These are phyloP conservation scores for Rhizopogon vulgaris DNA, from an alignment of 768 basidiomycete genomes.

Conservation along the genomic window DNA sequence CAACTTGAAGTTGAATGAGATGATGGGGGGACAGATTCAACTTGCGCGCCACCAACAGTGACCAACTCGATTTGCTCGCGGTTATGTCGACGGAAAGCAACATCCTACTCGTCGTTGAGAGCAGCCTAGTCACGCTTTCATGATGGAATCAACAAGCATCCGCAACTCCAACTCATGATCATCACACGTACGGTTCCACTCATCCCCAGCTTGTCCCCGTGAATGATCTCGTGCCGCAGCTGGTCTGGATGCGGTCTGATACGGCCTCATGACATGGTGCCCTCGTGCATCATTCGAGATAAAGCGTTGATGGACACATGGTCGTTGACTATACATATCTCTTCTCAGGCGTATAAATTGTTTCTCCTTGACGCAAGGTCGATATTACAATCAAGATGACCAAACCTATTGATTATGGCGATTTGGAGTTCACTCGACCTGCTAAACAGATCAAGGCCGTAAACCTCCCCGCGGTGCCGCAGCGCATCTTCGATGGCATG, in stretches of 20 bases:
- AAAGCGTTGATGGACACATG: background rate
- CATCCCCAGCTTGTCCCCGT: too few species aligned
- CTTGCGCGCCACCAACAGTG: too few species aligned
- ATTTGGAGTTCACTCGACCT: conserved; percentile 30
- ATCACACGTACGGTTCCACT: background rate
- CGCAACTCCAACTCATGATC: too few species aligned
- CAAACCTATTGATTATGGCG: conserved; percentile 20
- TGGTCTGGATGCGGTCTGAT: background rate
- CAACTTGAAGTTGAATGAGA: too few species aligned
- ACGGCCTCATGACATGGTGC: background rate
- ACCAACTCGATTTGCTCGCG: too few species aligned
- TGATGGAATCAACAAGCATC: too few species aligned
- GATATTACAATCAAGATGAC: conserved; percentile 8
- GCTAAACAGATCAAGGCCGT: conserved; percentile 34
- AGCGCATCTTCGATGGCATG: conserved; percentile 30
- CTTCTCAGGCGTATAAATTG: background rate
- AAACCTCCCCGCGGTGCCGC: conserved; percentile 26
- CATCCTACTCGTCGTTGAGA: too few species aligned
- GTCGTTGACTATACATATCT: background rate
- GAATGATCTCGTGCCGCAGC: background rate
- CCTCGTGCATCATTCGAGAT: background rate
- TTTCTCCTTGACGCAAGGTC: background rate
- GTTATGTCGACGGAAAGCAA: too few species aligned
- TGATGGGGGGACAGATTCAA: too few species aligned
- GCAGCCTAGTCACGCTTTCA: too few species aligned